A percentile compares a stretch with the other conserved stretches of the same genome.
phyloP scores from a whole-genome alignment of 257 asterid genomes.

The Solanum raphanifolium region DNA sequence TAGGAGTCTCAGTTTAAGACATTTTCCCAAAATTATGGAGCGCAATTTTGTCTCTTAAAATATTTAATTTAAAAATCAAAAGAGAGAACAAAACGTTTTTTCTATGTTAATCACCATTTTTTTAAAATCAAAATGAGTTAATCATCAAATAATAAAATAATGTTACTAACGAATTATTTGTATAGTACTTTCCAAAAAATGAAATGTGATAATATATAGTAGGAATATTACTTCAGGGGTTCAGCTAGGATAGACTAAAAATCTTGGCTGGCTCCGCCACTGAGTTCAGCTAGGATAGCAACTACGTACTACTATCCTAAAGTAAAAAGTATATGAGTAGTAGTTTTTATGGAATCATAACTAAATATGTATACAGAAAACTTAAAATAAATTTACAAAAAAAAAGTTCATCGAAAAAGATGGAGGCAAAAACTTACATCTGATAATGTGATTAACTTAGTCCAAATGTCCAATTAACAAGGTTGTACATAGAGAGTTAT shows the following conservation, averaged over 20 bases:
- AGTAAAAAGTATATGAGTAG: background rate
- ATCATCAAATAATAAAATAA: background rate
- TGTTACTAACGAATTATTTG: background rate
- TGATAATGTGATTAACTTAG: background rate
- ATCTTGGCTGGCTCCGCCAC: no score
- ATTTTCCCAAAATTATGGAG: background rate
- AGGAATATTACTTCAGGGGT: background rate
- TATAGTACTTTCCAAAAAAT: background rate
- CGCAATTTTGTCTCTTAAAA: background rate
- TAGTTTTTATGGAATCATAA: background rate
- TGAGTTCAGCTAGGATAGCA: background rate
- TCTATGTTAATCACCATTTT: background rate
- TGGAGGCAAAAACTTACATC: background rate
- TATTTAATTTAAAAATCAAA: background rate
- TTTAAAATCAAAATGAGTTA: background rate
- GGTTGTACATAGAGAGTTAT: background rate
- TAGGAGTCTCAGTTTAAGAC: background rate
- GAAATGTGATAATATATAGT: background rate
- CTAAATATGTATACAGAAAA: background rate
- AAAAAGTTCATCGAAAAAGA: no score
- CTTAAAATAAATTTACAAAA: background rate
- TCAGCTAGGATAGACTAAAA: background rate
- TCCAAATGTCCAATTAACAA: background rate
- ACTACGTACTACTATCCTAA: background rate
- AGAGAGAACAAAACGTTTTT: background rate